A percentile compares a stretch with the other conserved stretches of the same genome.
Evolutionary conservation across 257 asterid species (phyloP).

Genomic region (Solanum ossicruentum): DNA sequence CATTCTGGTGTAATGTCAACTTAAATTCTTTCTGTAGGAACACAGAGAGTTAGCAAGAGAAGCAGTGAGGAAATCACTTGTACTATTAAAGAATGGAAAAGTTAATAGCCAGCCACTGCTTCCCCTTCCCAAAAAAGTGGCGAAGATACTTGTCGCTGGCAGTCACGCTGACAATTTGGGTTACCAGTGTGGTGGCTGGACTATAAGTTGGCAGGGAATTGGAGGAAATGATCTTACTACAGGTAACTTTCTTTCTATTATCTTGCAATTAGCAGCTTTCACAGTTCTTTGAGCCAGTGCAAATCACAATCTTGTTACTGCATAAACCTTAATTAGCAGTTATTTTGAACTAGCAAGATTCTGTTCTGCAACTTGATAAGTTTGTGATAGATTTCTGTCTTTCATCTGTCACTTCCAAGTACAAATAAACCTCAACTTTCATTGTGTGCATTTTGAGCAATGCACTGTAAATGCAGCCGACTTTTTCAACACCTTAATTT

Average conservation of each 20-base stretch:
- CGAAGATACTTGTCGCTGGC: conserved; percentile 11
- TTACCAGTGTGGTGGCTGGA: conserved; percentile 10
- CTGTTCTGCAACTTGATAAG: not conserved
- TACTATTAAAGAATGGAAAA: conserved; percentile 14
- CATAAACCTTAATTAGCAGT: not conserved
- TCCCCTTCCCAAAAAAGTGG: conserved; percentile 10
- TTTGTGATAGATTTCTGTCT: not conserved
- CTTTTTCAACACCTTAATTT: not conserved
- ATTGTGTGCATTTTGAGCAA: not conserved
- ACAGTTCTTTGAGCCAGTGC: not conserved
- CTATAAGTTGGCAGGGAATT: conserved; percentile 2
- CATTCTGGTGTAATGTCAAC: not conserved
- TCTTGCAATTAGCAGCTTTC: not conserved
- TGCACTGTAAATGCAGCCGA: not conserved
- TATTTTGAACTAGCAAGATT: not conserved
- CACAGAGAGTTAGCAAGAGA: conserved; percentile 15
- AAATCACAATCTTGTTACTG: not conserved
- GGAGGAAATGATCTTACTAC: not conserved
- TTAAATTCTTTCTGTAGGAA: not conserved
- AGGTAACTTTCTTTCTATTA: not conserved
- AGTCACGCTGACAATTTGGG: conserved; percentile 10
- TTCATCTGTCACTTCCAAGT: not conserved
- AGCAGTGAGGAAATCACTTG: conserved; percentile 18
- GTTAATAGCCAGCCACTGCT: not conserved
- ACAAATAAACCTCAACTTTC: not conserved